phyloP scores from a whole-genome alignment of 805 yeast genomes.

The Schwanniomyces sp. region DNA sequence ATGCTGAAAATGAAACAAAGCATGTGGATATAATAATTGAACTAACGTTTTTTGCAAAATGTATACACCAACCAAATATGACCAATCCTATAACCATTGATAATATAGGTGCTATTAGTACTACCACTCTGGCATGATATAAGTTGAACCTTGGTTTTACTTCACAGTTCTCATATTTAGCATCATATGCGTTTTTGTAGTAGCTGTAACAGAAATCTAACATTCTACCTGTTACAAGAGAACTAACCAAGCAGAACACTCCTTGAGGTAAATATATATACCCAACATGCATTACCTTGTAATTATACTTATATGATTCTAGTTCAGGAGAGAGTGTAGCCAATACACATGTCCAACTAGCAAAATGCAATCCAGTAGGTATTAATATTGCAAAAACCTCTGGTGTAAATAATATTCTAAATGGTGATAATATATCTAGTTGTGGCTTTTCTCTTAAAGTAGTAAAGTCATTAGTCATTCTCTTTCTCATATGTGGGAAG shows the following conservation, averaged over 20 bases:
- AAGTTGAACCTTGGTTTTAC: constrained; percentile 50
- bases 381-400: constrained; percentile 51
- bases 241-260: constrained; percentile 59
- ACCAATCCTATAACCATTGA: constrained; percentile 32
- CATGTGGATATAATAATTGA: constrained; percentile 60
- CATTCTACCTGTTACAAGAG: constrained; percentile 56
- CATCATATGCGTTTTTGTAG: constrained; percentile 18
- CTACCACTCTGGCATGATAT: constrained; percentile 53
- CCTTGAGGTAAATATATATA: constrained; percentile 77
- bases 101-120: constrained; percentile 31
- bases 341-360: constrained; percentile 68
- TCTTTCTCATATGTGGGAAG: constrained; percentile 22
- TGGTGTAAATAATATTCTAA: constrained; percentile 40
- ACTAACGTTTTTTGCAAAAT: constrained; percentile 45
- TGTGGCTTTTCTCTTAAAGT: constrained; percentile 12
- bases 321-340: constrained; percentile 64
- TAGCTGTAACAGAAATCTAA: constrained; percentile 52
- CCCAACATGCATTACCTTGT: constrained; percentile 60
- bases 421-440: constrained; percentile 34
- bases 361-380: constrained; percentile 62
- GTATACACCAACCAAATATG: constrained; percentile 72
- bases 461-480: constrained; percentile 28
- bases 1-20: constrained; percentile 56
- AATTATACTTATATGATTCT: constrained; percentile 45
- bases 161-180: constrained; percentile 19